These are phyloP conservation scores for Cyclotella kingstonii DNA, from an alignment of 108 stramenopile species.

Conservation along the genomic window DNA sequence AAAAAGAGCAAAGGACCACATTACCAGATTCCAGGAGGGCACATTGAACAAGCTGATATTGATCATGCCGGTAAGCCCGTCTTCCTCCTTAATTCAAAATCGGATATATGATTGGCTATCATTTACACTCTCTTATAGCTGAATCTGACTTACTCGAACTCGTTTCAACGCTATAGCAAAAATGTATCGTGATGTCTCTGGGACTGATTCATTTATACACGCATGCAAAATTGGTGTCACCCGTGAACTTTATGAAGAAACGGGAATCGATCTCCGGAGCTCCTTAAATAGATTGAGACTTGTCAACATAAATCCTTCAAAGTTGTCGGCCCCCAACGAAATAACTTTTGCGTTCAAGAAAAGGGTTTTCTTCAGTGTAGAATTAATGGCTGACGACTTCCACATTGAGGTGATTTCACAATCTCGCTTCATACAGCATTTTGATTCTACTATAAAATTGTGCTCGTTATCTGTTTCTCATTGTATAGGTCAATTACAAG, in stretches of 20 bases:
- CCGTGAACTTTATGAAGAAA: slow-evolving; percentile 83
- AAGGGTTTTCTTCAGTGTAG: slow-evolving; percentile 55
- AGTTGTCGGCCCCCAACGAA: not conserved
- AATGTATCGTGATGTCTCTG: not conserved
- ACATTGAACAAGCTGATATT: slow-evolving; percentile 73
- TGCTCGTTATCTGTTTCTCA: not conserved
- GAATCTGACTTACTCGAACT: not conserved
- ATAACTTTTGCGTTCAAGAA: slow-evolving; percentile 47
- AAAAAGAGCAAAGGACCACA: slow-evolving; percentile 77
- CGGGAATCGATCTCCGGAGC: slow-evolving; percentile 65
- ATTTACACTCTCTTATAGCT: no score
- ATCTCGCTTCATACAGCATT: not conserved
- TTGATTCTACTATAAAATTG: not conserved
- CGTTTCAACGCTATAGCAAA: not conserved
- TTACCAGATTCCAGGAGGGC: slow-evolving; percentile 83
- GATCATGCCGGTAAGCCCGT: slow-evolving; percentile 29
- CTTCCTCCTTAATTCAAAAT: no score
- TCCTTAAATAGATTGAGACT: slow-evolving; percentile 55
- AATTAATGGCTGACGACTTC: slow-evolving; percentile 60
- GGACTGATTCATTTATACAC: slow-evolving; percentile 29
- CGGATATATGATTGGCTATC: no score
- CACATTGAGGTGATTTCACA: slow-evolving; percentile 1
- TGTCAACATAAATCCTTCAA: slow-evolving; percentile 17
- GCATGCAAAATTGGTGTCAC: slow-evolving; percentile 69
- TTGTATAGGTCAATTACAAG: not conserved